Conservation (phyloP, 345 rosid species). For the Alliaria petiolata region DNA sequence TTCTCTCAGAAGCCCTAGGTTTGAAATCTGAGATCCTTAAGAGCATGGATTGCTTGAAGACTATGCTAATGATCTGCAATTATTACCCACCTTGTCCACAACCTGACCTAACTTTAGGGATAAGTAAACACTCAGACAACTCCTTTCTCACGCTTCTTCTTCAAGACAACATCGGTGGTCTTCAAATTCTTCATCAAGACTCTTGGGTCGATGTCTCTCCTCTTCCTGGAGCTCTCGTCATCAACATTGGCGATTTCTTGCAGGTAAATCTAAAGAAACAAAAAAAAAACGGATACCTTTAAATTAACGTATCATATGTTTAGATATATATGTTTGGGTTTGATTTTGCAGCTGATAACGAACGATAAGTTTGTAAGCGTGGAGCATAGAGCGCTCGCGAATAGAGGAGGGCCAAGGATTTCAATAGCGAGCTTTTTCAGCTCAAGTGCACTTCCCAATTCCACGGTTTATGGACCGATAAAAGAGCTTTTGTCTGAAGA, state of each 20-base stretch:
- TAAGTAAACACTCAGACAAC: conserved; percentile 32
- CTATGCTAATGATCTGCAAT: conserved; percentile 25
- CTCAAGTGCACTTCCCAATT: not conserved
- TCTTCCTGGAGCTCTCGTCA: conserved; percentile 31
- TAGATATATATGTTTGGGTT: not conserved
- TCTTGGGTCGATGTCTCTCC: conserved; percentile 39
- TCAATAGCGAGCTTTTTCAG: conserved; percentile 43
- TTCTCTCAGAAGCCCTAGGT: conserved; percentile 44
- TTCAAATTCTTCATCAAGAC: conserved; percentile 40
- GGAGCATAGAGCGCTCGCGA: conserved; percentile 39
- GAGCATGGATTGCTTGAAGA: conserved; percentile 32
- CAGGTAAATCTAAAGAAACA: conserved; percentile 21
- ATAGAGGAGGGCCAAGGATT: conserved; percentile 32
- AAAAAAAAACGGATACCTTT: not conserved
- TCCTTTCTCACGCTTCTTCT: conserved; percentile 38
- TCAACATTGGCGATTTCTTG: conserved; percentile 40
- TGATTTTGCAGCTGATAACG: conserved; percentile 33
- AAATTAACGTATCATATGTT: not conserved
- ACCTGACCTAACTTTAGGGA: conserved; percentile 44
- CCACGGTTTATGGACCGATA: conserved; percentile 39
- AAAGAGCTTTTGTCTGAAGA: conserved; percentile 39
- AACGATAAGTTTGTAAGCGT: conserved; percentile 42
- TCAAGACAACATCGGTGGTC: conserved; percentile 50
- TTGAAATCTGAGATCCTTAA: conserved; percentile 28
- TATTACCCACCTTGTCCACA: conserved; percentile 52